Evolutionary conservation across 2,329 filamentous ascomycete species (phyloP).

Genomic region (Epichloe gansuensis): DNA sequence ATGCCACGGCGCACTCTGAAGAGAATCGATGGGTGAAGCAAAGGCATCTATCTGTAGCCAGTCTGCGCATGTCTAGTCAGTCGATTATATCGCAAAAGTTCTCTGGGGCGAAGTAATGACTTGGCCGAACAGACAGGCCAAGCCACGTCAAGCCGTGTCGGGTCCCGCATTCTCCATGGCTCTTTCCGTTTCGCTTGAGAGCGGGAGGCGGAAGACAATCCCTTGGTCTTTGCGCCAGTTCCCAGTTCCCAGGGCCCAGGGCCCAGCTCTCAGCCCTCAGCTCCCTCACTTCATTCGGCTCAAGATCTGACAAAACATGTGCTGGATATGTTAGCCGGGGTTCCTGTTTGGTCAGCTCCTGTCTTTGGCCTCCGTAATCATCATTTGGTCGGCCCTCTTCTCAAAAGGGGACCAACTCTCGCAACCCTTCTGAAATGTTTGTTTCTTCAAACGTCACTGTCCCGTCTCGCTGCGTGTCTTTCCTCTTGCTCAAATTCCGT

Average conservation of each 20-base stretch:
- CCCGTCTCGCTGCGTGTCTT: not conserved
- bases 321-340: slow-evolving; percentile 2
- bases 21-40: not conserved
- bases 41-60: not conserved
- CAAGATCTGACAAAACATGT: slow-evolving; percentile 3
- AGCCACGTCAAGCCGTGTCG: slow-evolving; percentile 6
- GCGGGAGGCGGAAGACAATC: slow-evolving; percentile 1
- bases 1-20: not conserved
- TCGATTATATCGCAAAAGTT: not conserved
- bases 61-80: not conserved
- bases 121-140: not conserved
- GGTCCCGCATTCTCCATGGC: slow-evolving; percentile 3
- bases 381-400: slow-evolving; percentile 3
- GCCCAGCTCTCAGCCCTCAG: not conserved
- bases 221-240: not conserved
- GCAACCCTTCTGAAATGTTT: slow-evolving; percentile 4
- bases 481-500: not conserved
- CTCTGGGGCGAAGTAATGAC: not conserved
- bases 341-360: slow-evolving; percentile 1
- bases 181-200: slow-evolving; percentile 5
- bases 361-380: not conserved
- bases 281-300: not conserved
- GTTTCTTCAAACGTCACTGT: not conserved
- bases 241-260: not conserved
- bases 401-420: slow-evolving; percentile 7